Evolutionary conservation across 1,139 yeast genomes (phyloP), one percentile per base, ranked within the genome.

Genomic region (Pneumocystis carinii): DNA sequence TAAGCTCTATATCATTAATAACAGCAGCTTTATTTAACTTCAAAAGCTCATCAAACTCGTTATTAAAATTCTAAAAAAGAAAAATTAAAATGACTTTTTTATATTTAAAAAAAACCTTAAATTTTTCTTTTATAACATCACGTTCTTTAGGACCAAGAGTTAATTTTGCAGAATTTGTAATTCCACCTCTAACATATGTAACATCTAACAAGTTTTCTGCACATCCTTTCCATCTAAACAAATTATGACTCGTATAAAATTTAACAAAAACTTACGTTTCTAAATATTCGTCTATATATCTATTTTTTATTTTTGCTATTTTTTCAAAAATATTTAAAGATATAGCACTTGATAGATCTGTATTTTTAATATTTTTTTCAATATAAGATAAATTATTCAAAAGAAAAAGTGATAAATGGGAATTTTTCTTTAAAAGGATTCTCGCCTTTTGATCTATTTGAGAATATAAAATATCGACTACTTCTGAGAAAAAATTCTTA

Each of bases 91-190:
- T 12, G 10, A 37, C 15, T 12, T 19, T 39, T 38, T 39, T 19
- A 17, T 59, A 38, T 39, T 17, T 35, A 19, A 36, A 38, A 35
- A 39, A 35, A 36, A 78, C 82, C 68, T 81, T 82, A 76, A 90
- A 90, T 71, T 88, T 84, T 66, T 92, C 97, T 71, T 92, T 94
- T 65, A 90, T 83, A 64, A 81, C 83, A 62, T 90, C 97, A 67
- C 84, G 83, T 68, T 90, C 95, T 71, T 90, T 90, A 42, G 82
- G 79, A 3, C 83, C 75, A 64, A 78, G 73, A 65, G 77, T 48
- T 60, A 60, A 74, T 67, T 72, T 66, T 64, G 70, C 61, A 65
- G 72, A 63, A 62, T 70, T 61, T 64, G 77, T 78, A 6, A 78
- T 75, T 62, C 80, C 78, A 48, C 79, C 79, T 29, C 79, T 78